Base-by-base conservation (phyloP, 2,329 filamentous ascomycete species). In the Fusarium pininemorale region DNA sequence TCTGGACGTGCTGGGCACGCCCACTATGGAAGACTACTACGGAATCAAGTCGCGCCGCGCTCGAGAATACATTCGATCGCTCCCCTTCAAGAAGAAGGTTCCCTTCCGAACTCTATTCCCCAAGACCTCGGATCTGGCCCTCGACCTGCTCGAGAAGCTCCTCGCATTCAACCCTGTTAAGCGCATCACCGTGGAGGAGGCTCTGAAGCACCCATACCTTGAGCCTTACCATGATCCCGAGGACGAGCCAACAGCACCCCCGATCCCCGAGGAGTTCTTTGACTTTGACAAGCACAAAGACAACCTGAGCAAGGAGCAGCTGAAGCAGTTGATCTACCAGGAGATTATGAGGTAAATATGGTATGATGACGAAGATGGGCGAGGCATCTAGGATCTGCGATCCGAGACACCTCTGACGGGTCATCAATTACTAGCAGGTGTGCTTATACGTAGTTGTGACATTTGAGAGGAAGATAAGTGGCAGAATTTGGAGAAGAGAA, bases 271-370 rank as follows among this genome's bases (percentile, higher is more conserved):
- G 83, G 96, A 98, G 83, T 99, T 99, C 88, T 99, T 99, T 83
- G 96, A 99, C 85, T 99, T 99, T 84, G 96, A 99, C 85, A 98
- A 98, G 90, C 97, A 98, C 89, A 99, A 99, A 91, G 96, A 99
- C 84, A 96, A 93, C 80, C 86, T 99, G 81, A 98, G 93, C 87
- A 99, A 99, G 87, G 96, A 99, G 86, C 95, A 99, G 85, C 85
- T 99, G 83, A 98, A 98, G 88, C 90, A 96, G 81, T 88, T 99
- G 82, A 99, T 99, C 84, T 99, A 96, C 85, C 92, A 98, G 83
- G 96, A 99, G 87, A 98, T 98, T 80, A 98, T 90, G 89, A 87
- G 89, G 82, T 90, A 80, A 79, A 77, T 47, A 32, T 38, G 59
- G 58, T 47, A 37, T 47, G 57, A 53, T 38, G 26, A 18, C 42